These are phyloP conservation scores for Penicillium odoratum DNA, from an alignment of 495 filamentous ascomycete genomes.

Conservation along the genomic window DNA sequence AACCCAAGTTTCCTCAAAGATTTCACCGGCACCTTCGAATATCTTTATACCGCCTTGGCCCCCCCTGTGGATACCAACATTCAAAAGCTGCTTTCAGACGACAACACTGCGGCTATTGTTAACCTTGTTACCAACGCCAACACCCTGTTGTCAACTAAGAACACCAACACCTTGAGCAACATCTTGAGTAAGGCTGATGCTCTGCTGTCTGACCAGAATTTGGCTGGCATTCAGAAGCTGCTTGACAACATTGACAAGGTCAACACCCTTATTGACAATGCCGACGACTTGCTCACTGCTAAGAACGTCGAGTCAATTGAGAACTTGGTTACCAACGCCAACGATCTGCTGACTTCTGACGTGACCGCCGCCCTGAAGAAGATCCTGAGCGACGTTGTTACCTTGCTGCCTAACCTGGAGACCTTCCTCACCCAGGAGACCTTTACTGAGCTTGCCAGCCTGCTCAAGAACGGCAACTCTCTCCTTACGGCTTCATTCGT, in stretches of 20 bases:
- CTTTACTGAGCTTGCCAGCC: constrained; percentile 33
- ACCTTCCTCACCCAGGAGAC: constrained; percentile 31
- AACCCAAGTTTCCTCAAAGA: constrained; percentile 28
- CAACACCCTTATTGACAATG: constrained; percentile 36
- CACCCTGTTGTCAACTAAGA: constrained; percentile 27
- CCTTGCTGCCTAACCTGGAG: constrained; percentile 29
- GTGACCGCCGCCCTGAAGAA: constrained; percentile 37
- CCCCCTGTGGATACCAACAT: constrained; percentile 42
- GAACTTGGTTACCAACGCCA: constrained; percentile 38
- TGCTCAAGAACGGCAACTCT: constrained; percentile 40
- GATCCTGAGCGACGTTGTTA: constrained; percentile 11
- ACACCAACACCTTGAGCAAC: constrained; percentile 38
- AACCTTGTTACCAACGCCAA: constrained; percentile 36
- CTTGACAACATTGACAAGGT: constrained; percentile 42
- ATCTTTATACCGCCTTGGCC: constrained; percentile 38
- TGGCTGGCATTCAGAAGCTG: constrained; percentile 40
- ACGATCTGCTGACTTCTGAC: constrained; percentile 35
- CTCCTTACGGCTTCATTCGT: constrained; percentile 37
- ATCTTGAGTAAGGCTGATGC: constrained; percentile 26
- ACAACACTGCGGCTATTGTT: constrained; percentile 20
- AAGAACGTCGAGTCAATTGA: constrained; percentile 37
- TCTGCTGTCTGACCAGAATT: constrained; percentile 36
- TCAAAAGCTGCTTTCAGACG: constrained; percentile 33
- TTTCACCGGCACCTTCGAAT: constrained; percentile 35
- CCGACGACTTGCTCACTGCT: constrained; percentile 27